Conservation (phyloP, 1,284 basidiomycete species). For the Moesziomyces antarcticus region DNA sequence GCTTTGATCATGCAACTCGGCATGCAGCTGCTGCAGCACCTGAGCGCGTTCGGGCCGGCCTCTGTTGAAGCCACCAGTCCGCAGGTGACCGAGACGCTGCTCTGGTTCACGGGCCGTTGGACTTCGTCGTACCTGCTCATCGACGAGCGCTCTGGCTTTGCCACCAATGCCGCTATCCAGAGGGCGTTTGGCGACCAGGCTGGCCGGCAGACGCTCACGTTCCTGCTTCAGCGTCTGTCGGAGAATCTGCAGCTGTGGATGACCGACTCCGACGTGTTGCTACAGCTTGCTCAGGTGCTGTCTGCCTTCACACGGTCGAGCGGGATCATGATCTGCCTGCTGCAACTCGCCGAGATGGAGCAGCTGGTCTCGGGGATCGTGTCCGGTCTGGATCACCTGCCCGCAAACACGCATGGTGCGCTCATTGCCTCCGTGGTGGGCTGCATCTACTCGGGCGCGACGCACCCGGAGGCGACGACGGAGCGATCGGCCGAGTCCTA, state of each 20-base stretch:
- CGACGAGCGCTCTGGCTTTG: conserved; percentile 21
- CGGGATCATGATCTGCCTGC: conserved; percentile 53
- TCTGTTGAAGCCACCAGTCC: conserved; percentile 52
- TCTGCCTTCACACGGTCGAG: conserved; percentile 52
- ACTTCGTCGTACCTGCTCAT: conserved; percentile 56
- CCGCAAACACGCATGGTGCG: conserved; percentile 55
- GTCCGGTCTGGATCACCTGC: conserved; percentile 47
- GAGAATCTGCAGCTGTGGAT: conserved; percentile 59
- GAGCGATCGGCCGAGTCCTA: conserved; percentile 41
- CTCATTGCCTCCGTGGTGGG: conserved; percentile 55
- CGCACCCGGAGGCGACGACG: conserved; percentile 17
- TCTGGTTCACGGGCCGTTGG: conserved; percentile 63
- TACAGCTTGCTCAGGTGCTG: conserved; percentile 54
- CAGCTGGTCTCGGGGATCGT: conserved; percentile 48
- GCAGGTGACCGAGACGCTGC: conserved; percentile 54
- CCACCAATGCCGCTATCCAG: conserved; percentile 43
- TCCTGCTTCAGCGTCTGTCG: conserved; percentile 51
- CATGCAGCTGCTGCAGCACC: conserved; percentile 46
- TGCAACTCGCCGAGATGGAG: conserved; percentile 52
- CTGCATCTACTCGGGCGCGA: conserved; percentile 57
- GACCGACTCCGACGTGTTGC: conserved; percentile 58
- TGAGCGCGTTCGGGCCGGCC: conserved; percentile 37
- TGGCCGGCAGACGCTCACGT: conserved; percentile 50
- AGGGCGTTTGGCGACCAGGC: conserved; percentile 45
- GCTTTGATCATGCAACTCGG: conserved; percentile 50